Percentiles rank a stretch among this genome's conserved stretches.
Evolutionary conservation across 148 eudicot species (phyloP).

Genomic region (Silene conica): DNA sequence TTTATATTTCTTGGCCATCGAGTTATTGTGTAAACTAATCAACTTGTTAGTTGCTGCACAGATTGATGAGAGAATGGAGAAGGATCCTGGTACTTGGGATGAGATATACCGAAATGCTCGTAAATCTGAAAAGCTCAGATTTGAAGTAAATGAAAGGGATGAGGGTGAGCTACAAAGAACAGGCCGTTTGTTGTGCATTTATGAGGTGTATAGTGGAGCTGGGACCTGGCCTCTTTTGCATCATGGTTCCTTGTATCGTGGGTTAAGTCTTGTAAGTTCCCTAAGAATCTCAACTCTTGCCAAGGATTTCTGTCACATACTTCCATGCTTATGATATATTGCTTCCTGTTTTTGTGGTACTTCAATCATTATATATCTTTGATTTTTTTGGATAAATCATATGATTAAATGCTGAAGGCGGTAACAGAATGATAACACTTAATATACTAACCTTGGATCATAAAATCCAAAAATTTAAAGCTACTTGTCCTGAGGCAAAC

Average conservation of each 20-base stretch:
- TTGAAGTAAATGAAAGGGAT: constrained; percentile 85
- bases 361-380: background rate
- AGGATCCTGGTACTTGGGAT: constrained; percentile 81
- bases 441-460: background rate
- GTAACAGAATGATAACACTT: too few species aligned
- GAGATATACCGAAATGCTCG: constrained; percentile 83
- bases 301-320: background rate
- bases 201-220: constrained; percentile 85
- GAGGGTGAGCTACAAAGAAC: constrained; percentile 97
- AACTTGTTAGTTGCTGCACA: constrained; percentile 25
- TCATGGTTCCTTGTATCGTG: constrained; percentile 97
- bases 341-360: background rate
- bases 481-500: background rate
- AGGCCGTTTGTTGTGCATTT: constrained; percentile 76
- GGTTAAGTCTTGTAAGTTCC: constrained; percentile 86
- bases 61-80: constrained; percentile 92
- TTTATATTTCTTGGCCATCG: background rate
- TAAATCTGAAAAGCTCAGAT: constrained; percentile 79
- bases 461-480: background rate
- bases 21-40: constrained; percentile 7
- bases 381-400: background rate
- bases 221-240: constrained; percentile 95
- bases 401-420: background rate
- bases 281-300: background rate
- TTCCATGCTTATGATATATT: background rate